Evolutionary conservation across 176 grass and related monocot genomes (phyloP).

Genomic region (Metroxylon sagu): DNA sequence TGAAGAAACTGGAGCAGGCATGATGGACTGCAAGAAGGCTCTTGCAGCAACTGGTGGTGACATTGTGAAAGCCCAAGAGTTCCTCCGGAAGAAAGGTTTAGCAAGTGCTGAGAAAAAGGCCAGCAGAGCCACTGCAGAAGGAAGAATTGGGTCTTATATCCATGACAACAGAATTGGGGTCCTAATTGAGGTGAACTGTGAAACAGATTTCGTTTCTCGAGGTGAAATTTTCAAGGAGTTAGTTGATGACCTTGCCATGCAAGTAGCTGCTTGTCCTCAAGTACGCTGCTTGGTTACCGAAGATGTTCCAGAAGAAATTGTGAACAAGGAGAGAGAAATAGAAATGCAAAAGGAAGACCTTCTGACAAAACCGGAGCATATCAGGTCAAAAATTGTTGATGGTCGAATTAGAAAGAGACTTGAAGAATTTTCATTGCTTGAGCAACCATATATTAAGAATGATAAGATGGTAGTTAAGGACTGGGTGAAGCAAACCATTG

Average conservation of each 20-base stretch:
- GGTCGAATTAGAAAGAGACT: constrained; percentile 83
- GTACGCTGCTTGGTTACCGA: constrained; percentile 67
- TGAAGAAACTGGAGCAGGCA: constrained; percentile 88
- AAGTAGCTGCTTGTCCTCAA: constrained; percentile 94
- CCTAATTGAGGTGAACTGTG: constrained; percentile 91
- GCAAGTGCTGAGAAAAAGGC: constrained; percentile 93
- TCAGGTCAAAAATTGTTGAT: constrained; percentile 88
- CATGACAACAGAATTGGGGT: constrained; percentile 87
- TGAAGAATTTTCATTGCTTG: constrained; percentile 83
- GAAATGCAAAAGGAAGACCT: constrained; percentile 97
- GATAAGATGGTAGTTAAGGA: constrained; percentile 88
- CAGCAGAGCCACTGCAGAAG: constrained; percentile 75
- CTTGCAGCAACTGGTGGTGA: constrained; percentile 66
- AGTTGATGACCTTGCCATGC: constrained; percentile 92
- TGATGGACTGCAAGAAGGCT: constrained; percentile 99
- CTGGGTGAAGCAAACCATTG: constrained; percentile 88
- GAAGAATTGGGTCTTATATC: constrained; percentile 88
- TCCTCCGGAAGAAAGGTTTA: constrained; percentile 78
- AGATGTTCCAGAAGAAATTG: constrained; percentile 77
- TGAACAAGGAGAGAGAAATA: constrained; percentile 79
- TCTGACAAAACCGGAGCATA: constrained; percentile 71
- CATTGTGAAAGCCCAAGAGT: constrained; percentile 86
- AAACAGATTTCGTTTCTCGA: constrained; percentile 98
- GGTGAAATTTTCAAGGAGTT: constrained; percentile 90
- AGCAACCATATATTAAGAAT: constrained; percentile 96